Base-by-base conservation (phyloP, 139 green algal genomes). In the Desmodesmus armatus region DNA sequence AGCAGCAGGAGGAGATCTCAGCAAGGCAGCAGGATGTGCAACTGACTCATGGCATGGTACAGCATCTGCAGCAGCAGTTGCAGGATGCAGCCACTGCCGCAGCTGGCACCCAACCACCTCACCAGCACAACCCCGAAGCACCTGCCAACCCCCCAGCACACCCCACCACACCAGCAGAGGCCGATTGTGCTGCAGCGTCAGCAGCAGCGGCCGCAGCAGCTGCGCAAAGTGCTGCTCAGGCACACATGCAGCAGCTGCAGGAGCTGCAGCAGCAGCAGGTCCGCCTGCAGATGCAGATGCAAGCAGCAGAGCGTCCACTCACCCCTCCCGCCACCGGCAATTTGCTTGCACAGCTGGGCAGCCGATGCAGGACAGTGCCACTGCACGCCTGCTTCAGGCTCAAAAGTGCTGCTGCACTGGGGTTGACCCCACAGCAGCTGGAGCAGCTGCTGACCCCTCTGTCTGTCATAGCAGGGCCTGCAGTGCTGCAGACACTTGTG, bases 371-470 rank as follows among this genome's bases (percentile, higher is more conserved):
- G 7, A 63, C 41, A 51, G 35, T 29, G 43, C 72, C 81, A 0
- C 53, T 90, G 29, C 80, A 87, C 33, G 31, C 76, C 3, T 90
- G 81, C 75, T 84, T 91, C 13, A 49, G 19, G 0, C 72, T 91
- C 5, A 83, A 60, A 5, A 2, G 13, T 75, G 73, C 27, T 29
- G 76, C 76, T 67, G 37, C 76, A 33, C n/a, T n/a, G n/a, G n/a
- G n/a, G n/a, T n/a, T n/a, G 55, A 71, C n/a, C 25, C 37, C 2
- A n/a, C 37, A 65, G 33, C 78, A 17, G 7, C 25, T 25, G 15
- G 43, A 47, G 37, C 47, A 77, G 73, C 83, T 84, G 58, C 72
- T 89, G 11, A 9, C 33, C 17, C 60, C 87, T 2, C 79, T 91
- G 7, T 66, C 78, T 9, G 83, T 87, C 2, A 87, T 88, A 29